These are phyloP conservation scores for Flaveria trinervia DNA, from an alignment of 129 eudicot genomes.

Conservation along the genomic window DNA sequence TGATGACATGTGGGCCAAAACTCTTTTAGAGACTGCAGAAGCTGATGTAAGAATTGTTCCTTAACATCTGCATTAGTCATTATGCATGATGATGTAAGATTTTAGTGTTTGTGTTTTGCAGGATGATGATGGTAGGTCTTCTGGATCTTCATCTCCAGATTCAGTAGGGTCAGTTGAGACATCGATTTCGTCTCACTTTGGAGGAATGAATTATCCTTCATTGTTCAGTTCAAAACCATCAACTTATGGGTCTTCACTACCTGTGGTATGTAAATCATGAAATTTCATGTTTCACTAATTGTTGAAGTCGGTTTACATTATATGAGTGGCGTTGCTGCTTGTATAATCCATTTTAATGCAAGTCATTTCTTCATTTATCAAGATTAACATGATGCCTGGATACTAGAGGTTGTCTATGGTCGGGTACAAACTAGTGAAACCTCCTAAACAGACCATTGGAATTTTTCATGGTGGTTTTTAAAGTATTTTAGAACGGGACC, in stretches of 20 bases:
- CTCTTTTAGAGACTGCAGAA: constrained; percentile 87
- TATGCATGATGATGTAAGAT: background rate
- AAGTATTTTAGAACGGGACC: background rate
- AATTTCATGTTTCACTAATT: background rate
- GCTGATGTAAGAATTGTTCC: constrained; percentile 51
- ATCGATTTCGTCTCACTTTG: constrained; percentile 96
- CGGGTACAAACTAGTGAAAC: background rate
- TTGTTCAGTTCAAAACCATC: constrained; percentile 91
- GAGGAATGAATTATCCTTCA: constrained; percentile 96
- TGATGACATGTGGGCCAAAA: constrained; percentile 99
- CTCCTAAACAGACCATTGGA: background rate
- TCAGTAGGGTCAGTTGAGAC: constrained; percentile 95
- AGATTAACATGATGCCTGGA: background rate
- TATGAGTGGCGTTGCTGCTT: constrained; percentile 1
- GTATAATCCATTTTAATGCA: background rate
- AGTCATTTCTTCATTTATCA: background rate
- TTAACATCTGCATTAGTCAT: constrained; percentile 2
- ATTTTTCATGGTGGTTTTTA: background rate
- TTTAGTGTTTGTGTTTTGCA: constrained; percentile 23
- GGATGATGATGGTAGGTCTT: constrained; percentile 73
- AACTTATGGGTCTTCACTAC: constrained; percentile 61
- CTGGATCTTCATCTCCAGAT: constrained; percentile 91
- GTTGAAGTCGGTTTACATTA: background rate
- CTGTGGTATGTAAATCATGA: constrained; percentile 48
- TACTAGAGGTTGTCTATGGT: constrained; percentile 1